Evolutionary conservation across 805 yeast species (phyloP).

Genomic region (Candida railenensis): DNA sequence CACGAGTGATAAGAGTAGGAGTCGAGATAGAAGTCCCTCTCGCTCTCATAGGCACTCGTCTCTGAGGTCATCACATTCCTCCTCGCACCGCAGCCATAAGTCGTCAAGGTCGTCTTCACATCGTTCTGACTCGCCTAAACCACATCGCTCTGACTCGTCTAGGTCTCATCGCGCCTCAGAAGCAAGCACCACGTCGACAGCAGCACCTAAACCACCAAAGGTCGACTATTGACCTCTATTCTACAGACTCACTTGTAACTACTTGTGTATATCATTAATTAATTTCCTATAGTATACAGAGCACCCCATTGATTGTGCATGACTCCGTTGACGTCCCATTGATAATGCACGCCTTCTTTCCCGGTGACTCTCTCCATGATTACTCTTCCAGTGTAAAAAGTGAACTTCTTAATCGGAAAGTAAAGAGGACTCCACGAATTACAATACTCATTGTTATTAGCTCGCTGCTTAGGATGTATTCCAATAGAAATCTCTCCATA

Average conservation of each 20-base stretch:
- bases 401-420: slow-evolving; percentile 26
- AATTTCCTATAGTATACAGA: slow-evolving; percentile 8
- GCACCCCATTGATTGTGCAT: slow-evolving; percentile 19
- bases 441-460: slow-evolving; percentile 19
- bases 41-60: neutral
- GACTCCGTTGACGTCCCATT: slow-evolving; percentile 21
- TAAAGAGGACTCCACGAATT: slow-evolving; percentile 39
- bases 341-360: slow-evolving; percentile 19
- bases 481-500: slow-evolving; percentile 58
- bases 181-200: too few relatives aligned
- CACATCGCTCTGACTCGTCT: neutral
- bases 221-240: too few relatives aligned
- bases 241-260: too few relatives aligned
- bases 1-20: neutral
- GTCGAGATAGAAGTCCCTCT: neutral
- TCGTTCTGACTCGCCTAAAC: neutral
- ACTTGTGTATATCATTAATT: neutral
- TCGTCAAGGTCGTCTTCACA: neutral
- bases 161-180: too few relatives aligned
- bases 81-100: neutral
- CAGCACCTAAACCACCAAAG: too few relatives aligned
- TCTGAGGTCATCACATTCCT: neutral
- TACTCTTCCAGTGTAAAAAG: slow-evolving; percentile 11
- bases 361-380: slow-evolving; percentile 10
- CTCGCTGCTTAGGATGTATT: slow-evolving; percentile 36